Conservation (phyloP, 2,329 filamentous ascomycete species). For the Trichoderma oligosporum region DNA sequence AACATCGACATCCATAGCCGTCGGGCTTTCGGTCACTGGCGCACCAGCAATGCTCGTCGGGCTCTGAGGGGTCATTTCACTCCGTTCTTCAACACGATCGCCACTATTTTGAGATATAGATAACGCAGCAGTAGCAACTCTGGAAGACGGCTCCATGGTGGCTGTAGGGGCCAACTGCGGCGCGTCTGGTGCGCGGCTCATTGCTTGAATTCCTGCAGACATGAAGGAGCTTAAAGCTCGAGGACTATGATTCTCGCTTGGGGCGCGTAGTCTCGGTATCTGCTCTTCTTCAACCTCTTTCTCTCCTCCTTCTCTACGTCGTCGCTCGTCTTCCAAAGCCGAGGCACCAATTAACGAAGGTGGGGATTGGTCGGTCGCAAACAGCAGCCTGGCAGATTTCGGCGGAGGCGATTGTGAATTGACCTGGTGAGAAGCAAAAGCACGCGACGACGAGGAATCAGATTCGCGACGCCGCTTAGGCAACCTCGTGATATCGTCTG, state of each 20-base stretch:
- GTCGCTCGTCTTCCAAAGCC: slow-evolving; percentile 52
- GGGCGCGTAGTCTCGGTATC: slow-evolving; percentile 36
- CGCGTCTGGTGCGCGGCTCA: slow-evolving; percentile 55
- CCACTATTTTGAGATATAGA: slow-evolving; percentile 34
- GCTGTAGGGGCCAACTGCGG: slow-evolving; percentile 44
- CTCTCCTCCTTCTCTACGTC: slow-evolving; percentile 37
- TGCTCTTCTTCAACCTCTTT: slow-evolving; percentile 21
- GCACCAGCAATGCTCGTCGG: slow-evolving; percentile 41
- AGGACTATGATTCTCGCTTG: slow-evolving; percentile 53
- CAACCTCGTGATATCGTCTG: slow-evolving; percentile 40
- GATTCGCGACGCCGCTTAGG: slow-evolving; percentile 47
- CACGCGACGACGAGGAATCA: slow-evolving; percentile 40
- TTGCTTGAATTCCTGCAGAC: slow-evolving; percentile 48
- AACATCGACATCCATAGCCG: slow-evolving; percentile 52
- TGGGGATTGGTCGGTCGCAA: slow-evolving; percentile 43
- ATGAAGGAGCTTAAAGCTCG: slow-evolving; percentile 52
- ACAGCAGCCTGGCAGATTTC: slow-evolving; percentile 51
- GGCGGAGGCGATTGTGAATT: slow-evolving; percentile 47
- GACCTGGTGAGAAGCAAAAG: slow-evolving; percentile 29
- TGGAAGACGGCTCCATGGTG: slow-evolving; percentile 41
- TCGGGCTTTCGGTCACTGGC: slow-evolving; percentile 48
- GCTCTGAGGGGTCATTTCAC: slow-evolving; percentile 45
- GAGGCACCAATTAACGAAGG: slow-evolving; percentile 51
- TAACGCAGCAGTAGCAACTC: slow-evolving; percentile 32
- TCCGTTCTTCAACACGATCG: slow-evolving; percentile 36